Percentiles rank a stretch among this genome's conserved stretches.
phyloP scores from a whole-genome alignment of 1,284 basidiomycete genomes.

The Pholiota adiposa region DNA sequence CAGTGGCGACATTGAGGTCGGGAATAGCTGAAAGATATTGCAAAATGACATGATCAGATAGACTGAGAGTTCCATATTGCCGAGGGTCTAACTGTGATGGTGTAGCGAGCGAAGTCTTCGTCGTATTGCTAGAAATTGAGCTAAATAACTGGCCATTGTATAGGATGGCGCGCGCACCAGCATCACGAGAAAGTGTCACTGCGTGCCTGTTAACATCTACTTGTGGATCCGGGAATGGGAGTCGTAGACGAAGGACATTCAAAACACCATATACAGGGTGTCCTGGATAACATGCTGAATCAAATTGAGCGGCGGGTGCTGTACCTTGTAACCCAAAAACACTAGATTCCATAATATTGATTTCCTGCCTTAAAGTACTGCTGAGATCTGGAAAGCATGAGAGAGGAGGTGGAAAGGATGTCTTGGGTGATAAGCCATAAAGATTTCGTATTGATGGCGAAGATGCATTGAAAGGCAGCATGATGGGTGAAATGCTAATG shows the following conservation, averaged over 20 bases:
- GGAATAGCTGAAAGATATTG: constrained; percentile 59
- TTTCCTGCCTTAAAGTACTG: constrained; percentile 39
- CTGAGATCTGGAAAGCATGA: constrained; percentile 60
- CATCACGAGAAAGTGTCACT: constrained; percentile 47
- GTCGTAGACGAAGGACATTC: constrained; percentile 55
- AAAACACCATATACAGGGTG: constrained; percentile 67
- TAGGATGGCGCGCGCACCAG: constrained; percentile 49
- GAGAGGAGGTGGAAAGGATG: constrained; percentile 60
- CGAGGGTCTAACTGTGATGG: constrained; percentile 49
- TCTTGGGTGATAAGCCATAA: constrained; percentile 48
- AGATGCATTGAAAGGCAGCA: constrained; percentile 59
- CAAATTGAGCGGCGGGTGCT: constrained; percentile 39
- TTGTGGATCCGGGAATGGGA: constrained; percentile 55
- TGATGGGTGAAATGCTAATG: constrained; percentile 50
- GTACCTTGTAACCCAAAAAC: constrained; percentile 52
- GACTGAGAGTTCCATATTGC: constrained; percentile 55
- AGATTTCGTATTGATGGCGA: constrained; percentile 65
- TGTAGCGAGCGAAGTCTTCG: constrained; percentile 29
- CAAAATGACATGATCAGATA: constrained; percentile 61
- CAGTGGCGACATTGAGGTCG: constrained; percentile 47
- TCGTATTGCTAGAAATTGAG: constrained; percentile 28
- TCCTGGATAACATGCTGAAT: constrained; percentile 54
- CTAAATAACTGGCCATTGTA: constrained; percentile 55
- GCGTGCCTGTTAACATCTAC: constrained; percentile 52
- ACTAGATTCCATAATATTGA: constrained; percentile 51